Conservation (phyloP, 768 basidiomycete species). For the Tulasnella sp. region DNA sequence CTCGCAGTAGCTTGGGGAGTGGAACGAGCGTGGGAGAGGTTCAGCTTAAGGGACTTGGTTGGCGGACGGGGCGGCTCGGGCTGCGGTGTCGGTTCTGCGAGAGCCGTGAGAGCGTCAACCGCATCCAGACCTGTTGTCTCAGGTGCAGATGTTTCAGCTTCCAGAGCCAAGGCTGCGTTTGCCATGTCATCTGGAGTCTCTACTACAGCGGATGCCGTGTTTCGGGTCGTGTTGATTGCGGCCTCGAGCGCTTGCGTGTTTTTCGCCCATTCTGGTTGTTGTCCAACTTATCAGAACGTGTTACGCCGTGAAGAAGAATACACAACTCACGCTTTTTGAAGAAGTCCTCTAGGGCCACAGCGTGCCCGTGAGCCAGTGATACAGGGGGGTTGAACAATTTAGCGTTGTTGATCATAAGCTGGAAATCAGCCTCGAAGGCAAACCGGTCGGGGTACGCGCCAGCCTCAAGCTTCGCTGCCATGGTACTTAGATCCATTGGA, state of each 20-base stretch:
- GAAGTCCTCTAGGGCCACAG: slow-evolving; percentile 60
- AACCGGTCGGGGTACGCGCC: slow-evolving; percentile 79
- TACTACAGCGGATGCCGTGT: slow-evolving; percentile 12
- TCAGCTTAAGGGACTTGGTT: slow-evolving; percentile 38
- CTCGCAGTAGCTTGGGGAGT: slow-evolving; percentile 12
- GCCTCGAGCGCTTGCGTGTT: slow-evolving; percentile 36
- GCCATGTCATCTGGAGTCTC: slow-evolving; percentile 16
- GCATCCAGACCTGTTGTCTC: not conserved
- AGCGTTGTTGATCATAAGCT: slow-evolving; percentile 79
- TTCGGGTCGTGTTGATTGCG: slow-evolving; percentile 5
- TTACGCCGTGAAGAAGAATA: not conserved
- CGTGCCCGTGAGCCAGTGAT: slow-evolving; percentile 64
- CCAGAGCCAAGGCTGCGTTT: slow-evolving; percentile 13
- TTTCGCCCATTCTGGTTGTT: slow-evolving; percentile 59
- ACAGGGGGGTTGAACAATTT: slow-evolving; percentile 70
- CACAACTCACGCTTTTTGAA: slow-evolving; percentile 74
- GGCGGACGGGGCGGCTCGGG: not conserved
- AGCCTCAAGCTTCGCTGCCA: slow-evolving; percentile 73
- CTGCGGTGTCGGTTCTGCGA: not conserved
- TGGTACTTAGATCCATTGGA: slow-evolving; percentile 91
- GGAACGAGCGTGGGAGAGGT: slow-evolving; percentile 12
- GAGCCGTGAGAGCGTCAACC: slow-evolving; percentile 4
- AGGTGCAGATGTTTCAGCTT: slow-evolving; percentile 3
- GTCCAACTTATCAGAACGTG: slow-evolving; percentile 5
- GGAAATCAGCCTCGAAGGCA: slow-evolving; percentile 78